Evolutionary conservation across 148 eudicot genomes (phyloP), one percentile per base, ranked within the genome.

Genomic region (Talinum fruticosum): DNA sequence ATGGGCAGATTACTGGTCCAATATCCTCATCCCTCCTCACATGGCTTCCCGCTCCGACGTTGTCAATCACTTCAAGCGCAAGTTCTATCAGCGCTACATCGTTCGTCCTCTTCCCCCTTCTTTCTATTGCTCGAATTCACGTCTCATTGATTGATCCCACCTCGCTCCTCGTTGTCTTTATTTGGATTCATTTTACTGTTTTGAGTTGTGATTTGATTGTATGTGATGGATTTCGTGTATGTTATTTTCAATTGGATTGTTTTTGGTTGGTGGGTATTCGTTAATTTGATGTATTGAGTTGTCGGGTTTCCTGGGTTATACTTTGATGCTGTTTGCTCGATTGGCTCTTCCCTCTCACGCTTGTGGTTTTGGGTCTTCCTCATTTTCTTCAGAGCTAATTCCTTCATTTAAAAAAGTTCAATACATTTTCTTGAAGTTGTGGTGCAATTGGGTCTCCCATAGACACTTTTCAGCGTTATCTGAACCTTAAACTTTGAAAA

Each of bases 1-100:
- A 75, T 96, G 98, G 98, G 86, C 93, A 14, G 98, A 91, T 35
- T 96, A 96, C 67, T 96, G 98, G 97, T 90, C 97, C 78, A 96
- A 96, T 79, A 82, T 96, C 10, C 89, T 96, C 71, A 96, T 96
- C 68, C 99, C 99, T 44, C 98, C 98, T 37, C 83, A 90, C 78
- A 85, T 93, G 95, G 89, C 95, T 37, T 88, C 99, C 69, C 90
- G 93, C 67, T 77, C 87, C 81, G 92, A 89, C 51, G 92, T 93
- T 74, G 74, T 90, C 71, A 74, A 81, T 54, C 98, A 93, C 84
- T 96, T 80, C 91, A 96, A 96, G 86, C 95, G 83, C 91, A 96
- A 96, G 80, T 93, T 93, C 88, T 96, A 96, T 72, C 98, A 96
- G 85, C 99, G 99, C 35, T 96, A 85, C 86, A 91, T 96, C 34